phyloP scores from a whole-genome alignment of 805 yeast genomes.

The Candida rishiriensis region DNA sequence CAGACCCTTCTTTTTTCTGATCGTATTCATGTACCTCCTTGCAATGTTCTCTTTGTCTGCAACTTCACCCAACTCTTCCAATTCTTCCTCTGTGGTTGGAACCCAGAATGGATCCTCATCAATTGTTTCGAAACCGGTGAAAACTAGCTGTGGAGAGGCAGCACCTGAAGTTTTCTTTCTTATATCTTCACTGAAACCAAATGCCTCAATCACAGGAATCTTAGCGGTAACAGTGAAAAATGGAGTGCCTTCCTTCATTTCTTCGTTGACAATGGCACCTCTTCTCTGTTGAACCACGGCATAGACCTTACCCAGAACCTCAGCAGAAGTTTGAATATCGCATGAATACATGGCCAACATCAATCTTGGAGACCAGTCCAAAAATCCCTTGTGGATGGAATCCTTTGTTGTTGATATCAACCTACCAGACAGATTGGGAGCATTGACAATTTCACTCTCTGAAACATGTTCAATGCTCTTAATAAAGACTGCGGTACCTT shows the following conservation, averaged over 20 bases:
- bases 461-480: slow-evolving; percentile 32
- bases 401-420: slow-evolving; percentile 70
- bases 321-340: slow-evolving; percentile 93
- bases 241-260: slow-evolving; percentile 97
- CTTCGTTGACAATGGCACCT: slow-evolving; percentile 84
- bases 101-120: slow-evolving; percentile 99
- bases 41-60: slow-evolving; percentile 94
- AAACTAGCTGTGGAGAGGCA: slow-evolving; percentile 92
- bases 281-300: slow-evolving; percentile 87
- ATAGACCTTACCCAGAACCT: slow-evolving; percentile 91
- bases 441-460: slow-evolving; percentile 28
- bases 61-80: slow-evolving; percentile 87
- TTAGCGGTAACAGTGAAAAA: slow-evolving; percentile 82
- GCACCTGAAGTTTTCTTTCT: slow-evolving; percentile 93
- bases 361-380: slow-evolving; percentile 83
- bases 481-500: slow-evolving; percentile 65
- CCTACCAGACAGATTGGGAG: slow-evolving; percentile 60
- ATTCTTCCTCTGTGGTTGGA: slow-evolving; percentile 94
- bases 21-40: slow-evolving; percentile 73
- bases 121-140: slow-evolving; percentile 79
- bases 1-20: slow-evolving; percentile 84
- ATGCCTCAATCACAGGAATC: slow-evolving; percentile 92
- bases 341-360: slow-evolving; percentile 91
- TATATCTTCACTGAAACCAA: slow-evolving; percentile 94
- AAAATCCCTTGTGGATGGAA: slow-evolving; percentile 61